phyloP scores from a whole-genome alignment of 768 basidiomycete genomes.

The Paxillus involutus region DNA sequence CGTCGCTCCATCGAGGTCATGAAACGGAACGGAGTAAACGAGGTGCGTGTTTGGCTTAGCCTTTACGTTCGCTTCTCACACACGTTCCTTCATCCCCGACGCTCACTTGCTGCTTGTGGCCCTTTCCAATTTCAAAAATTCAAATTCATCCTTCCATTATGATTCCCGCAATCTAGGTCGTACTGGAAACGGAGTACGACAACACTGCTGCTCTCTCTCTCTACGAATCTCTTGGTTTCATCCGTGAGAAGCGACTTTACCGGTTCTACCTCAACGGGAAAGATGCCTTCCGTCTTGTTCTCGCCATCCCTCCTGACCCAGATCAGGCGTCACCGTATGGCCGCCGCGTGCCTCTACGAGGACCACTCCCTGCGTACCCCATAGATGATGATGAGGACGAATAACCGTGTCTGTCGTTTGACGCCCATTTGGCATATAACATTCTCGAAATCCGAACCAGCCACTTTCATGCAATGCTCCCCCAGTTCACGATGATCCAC shows the following conservation, averaged over 20 bases:
- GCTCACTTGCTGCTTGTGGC: neutral
- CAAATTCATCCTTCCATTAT: neutral
- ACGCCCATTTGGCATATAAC: neutral
- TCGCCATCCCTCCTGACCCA: conserved; percentile 48
- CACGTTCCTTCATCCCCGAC: neutral
- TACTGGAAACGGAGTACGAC: conserved; percentile 95
- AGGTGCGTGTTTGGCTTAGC: conserved; percentile 56
- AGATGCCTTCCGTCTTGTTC: conserved; percentile 86
- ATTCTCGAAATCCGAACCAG: neutral
- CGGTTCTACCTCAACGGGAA: conserved; percentile 98
- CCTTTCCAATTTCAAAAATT: neutral
- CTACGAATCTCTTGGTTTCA: conserved; percentile 92
- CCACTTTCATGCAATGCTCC: neutral
- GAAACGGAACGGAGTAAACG: conserved; percentile 79
- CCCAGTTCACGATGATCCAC: neutral
- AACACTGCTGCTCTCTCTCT: conserved; percentile 85
- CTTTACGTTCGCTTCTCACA: neutral
- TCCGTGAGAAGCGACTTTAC: conserved; percentile 90
- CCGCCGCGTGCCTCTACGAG: conserved; percentile 14
- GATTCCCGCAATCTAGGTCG: conserved; percentile 52
- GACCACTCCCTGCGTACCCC: conserved; percentile 17
- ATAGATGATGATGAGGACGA: conserved; percentile 30
- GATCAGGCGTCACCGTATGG: conserved; percentile 15
- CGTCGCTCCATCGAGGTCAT: conserved; percentile 81
- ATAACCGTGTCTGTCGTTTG: neutral